Base-by-base conservation (phyloP, 768 basidiomycete genomes). In the Pisolithus sp. region DNA sequence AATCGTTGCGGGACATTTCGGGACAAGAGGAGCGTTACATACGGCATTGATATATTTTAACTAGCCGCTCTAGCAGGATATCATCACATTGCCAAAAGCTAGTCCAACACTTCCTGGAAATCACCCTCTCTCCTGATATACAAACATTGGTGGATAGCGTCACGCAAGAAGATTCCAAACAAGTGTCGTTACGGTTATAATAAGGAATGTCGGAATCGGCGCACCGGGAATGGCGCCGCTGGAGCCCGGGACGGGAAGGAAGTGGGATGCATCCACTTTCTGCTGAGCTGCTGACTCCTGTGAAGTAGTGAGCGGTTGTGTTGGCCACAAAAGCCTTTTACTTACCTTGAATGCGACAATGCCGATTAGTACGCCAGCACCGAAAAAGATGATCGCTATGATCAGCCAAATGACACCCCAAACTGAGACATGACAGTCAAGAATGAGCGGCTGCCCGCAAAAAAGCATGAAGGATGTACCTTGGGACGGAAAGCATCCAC, bases 321-420 rank as follows among this genome's bases (percentile, higher is more conserved):
- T 10, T 20, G 12, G 9, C 18, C 10, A 2, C 21, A 18, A 26
- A 34, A 18, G 39, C 36, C 18, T 7, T 52, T 36, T n/a, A 57
- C 66, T 3, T 57, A 87, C 89, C 76, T 93, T 93, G 77, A 93
- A 93, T 2, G 79, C 81, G 23, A 79, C 82, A 3, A 93, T 63
- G 18, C 93, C 89, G 21, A 93, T 82, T 20, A 94, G 70, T 48
- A 94, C 67, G 0, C 88, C 90, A 2, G 77, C 68, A 7, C 78
- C 83, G 59, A 94, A 91, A 71, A 87, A 93, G 7, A 76, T 54
- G 50, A 88, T 76, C 0, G 89, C 85, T 28, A 82, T 65, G 57
- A 93, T 66, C 36, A 92, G 79, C 93, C 93, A 94, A 46, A 94
- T 76, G 49, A 93, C 80, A 31, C 92, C 92, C 91, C 90, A 92